Percentiles rank a stretch among this genome's conserved stretches.
Conservation (phyloP, 352 stramenopile species). For the Phytopythium kandeliae region DNA sequence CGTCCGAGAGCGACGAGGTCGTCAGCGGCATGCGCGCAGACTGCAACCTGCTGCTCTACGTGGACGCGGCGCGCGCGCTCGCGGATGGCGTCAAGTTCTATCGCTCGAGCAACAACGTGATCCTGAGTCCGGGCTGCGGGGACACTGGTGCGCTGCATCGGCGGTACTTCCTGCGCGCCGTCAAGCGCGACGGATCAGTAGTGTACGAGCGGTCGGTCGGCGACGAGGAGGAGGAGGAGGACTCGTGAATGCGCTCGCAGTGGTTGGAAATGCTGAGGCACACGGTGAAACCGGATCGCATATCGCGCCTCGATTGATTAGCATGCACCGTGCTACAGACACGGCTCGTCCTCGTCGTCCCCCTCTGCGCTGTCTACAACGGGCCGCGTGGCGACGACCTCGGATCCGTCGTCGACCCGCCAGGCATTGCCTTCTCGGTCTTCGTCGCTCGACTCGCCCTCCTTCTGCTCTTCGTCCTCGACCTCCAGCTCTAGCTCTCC, state of each 20-base stretch:
- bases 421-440: constrained; percentile 2
- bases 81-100: constrained; percentile 75
- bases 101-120: constrained; percentile 81
- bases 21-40: constrained; percentile 72
- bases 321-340: not conserved
- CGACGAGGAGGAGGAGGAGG: not conserved
- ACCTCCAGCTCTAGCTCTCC: constrained; percentile 23
- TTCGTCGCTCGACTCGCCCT: constrained; percentile 6
- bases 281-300: not conserved
- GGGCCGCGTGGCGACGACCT: not conserved
- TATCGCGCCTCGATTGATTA: not conserved
- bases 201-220: constrained; percentile 32
- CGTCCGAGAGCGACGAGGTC: constrained; percentile 35
- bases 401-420: not conserved
- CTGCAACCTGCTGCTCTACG: constrained; percentile 73
- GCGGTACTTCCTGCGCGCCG: constrained; percentile 58
- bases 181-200: constrained; percentile 40
- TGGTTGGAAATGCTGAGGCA: not conserved
- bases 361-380: constrained; percentile 9
- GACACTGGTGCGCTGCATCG: constrained; percentile 41
- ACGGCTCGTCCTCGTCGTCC: constrained; percentile 9
- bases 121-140: constrained; percentile 55
- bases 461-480: constrained; percentile 7
- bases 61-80: constrained; percentile 54
- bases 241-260: not conserved